Evolutionary conservation across 306 rosid species (phyloP).

Genomic region (Acacia melanoxylon): DNA sequence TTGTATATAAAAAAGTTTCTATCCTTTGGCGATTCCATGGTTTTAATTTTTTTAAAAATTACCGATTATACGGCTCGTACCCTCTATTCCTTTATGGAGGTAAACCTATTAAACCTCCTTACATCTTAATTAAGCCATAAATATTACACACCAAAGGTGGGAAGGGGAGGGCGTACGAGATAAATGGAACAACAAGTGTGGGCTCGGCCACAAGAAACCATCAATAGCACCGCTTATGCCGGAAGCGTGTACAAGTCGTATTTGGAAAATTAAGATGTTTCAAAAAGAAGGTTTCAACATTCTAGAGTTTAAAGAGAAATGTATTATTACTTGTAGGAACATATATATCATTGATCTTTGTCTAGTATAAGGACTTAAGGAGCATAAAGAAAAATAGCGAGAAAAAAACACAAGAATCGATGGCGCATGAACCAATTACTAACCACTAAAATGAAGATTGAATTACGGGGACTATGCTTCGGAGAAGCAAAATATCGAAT

Average conservation of each 20-base stretch:
- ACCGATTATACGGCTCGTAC: too few species aligned
- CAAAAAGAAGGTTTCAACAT: too few species aligned
- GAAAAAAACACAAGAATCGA: neutral
- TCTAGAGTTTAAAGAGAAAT: neutral
- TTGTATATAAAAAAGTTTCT: too few species aligned
- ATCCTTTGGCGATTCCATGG: too few species aligned
- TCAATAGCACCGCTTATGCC: neutral
- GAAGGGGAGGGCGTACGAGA: too few species aligned
- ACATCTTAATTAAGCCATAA: too few species aligned
- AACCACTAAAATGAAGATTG: neutral
- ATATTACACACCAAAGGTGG: too few species aligned
- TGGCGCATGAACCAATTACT: neutral
- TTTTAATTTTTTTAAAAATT: too few species aligned
- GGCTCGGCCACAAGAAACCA: neutral
- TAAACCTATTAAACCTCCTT: too few species aligned
- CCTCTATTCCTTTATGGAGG: too few species aligned
- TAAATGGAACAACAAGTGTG: conserved; percentile 6
- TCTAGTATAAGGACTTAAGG: neutral
- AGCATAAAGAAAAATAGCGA: neutral
- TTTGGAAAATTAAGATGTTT: neutral
- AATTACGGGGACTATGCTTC: neutral
- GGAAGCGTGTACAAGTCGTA: neutral
- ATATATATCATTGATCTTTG: neutral
- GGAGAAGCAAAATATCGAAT: neutral
- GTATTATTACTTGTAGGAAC: neutral